Evolutionary conservation across 192 early-diverging fungal genomes (phyloP).

Genomic region (Pilaira anomala): DNA sequence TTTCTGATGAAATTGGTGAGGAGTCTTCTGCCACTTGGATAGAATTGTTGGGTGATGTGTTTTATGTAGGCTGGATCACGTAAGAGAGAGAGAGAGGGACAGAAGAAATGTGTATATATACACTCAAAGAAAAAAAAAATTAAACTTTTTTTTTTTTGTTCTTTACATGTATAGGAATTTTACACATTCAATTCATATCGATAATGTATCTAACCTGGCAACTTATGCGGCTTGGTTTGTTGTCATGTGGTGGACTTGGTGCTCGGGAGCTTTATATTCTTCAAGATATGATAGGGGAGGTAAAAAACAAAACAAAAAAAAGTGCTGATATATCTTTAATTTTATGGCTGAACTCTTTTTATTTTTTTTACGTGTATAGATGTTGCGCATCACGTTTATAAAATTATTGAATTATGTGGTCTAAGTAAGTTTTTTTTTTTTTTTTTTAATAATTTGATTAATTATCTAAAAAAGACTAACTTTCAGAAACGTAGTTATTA

Average conservation of each 20-base stretch:
- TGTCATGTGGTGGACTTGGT: conserved; percentile 42
- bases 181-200: conserved; percentile 46
- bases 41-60: conserved; percentile 43
- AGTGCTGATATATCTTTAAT: neutral
- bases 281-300: conserved; percentile 32
- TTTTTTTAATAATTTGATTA: too few species aligned
- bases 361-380: conserved; percentile 12
- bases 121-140: too few species aligned
- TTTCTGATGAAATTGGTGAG: conserved; percentile 34
- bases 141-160: neutral
- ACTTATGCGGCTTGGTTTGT: conserved; percentile 39
- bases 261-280: conserved; percentile 38
- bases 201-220: conserved; percentile 24
- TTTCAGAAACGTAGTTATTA: too few species aligned
- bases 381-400: conserved; percentile 39
- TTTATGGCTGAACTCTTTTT: neutral
- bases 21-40: conserved; percentile 33
- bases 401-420: conserved; percentile 30
- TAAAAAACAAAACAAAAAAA: neutral
- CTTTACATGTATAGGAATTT: conserved; percentile 39
- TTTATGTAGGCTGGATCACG: conserved; percentile 44
- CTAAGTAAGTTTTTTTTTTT: conserved; percentile 8
- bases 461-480: too few species aligned
- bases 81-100: neutral
- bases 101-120: neutral